Evolutionary conservation across 2,329 filamentous ascomycete species (phyloP), one percentile per base, ranked within the genome.

Genomic region (Erysiphe neolycopersici): DNA sequence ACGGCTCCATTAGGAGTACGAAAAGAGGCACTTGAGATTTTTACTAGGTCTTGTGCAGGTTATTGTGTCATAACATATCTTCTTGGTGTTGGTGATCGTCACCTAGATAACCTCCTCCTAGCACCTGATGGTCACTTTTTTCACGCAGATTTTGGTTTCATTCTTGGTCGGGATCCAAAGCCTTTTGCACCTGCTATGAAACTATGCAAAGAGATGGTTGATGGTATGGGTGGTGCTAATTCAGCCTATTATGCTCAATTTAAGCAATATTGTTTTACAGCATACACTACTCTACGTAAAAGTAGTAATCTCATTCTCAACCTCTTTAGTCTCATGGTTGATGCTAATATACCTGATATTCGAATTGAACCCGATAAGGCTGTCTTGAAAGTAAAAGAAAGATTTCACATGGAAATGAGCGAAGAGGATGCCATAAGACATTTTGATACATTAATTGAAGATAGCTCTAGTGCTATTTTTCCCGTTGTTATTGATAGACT

Each of bases 41-140:
- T 93, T 57, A 76, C 95, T 56, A 87, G 85, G 56, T 93, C 84
- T 0, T 94, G 89, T 56, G 89, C 89, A 0, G 89, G 89, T 31
- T 98, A 98, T 61, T 95, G 89, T 59, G 89, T 98, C 13, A 94
- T 98, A 51, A 98, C 91, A 0, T 98, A 98, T 59, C 80, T 98
- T 14, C 71, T 98, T 12, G 91, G 89, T 30, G 89, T 98, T 2
- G 89, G 89, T 17, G 89, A 98, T 58, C 76, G 89, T 1, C 89
- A 98, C 60, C 69, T 95, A 2, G 89, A 98, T 58, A 98, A 98
- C 54, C 71, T 98, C 1, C 73, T 98, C 22, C 72, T 98, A 5
- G 73, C 84, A 0, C 85, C 89, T 0, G 79, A 85, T 51, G 89
- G 75, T 0, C 83, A 91, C 60, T 98, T 98, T 65, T 94, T 98